These are phyloP conservation scores for Clausena lansium DNA, from an alignment of 345 rosid genomes.

Conservation along the genomic window DNA sequence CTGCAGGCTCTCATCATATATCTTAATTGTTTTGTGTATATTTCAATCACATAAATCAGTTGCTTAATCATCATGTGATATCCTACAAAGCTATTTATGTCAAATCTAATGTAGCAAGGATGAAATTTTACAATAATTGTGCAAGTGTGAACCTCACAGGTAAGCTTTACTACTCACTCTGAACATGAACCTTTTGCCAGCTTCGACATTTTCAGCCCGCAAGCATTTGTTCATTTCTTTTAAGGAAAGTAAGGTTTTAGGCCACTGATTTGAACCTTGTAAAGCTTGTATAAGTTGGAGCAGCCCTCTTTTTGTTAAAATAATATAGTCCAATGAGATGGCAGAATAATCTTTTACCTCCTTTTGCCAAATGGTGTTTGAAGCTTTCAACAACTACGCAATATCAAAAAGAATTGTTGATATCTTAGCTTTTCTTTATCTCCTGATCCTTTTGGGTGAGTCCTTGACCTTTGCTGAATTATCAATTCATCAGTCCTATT, in stretches of 20 bases:
- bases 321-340: slow-evolving; percentile 6
- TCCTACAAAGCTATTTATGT: not conserved
- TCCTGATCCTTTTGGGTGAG: not conserved
- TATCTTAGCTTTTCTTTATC: slow-evolving; percentile 18
- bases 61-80: slow-evolving; percentile 12
- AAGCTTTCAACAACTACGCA: slow-evolving; percentile 22
- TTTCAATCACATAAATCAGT: slow-evolving; percentile 1
- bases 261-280: slow-evolving; percentile 4
- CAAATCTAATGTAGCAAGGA: not conserved
- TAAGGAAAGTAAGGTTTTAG: not conserved
- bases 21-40: slow-evolving; percentile 32
- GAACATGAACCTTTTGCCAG: not conserved
- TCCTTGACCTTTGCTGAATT: slow-evolving; percentile 13
- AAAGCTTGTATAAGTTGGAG: slow-evolving; percentile 17
- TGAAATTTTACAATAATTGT: not conserved
- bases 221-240: slow-evolving; percentile 14
- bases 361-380: slow-evolving; percentile 17
- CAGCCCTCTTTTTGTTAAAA: slow-evolving; percentile 2
- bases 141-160: not conserved
- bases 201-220: slow-evolving; percentile 4
- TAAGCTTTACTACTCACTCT: not conserved
- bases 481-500: not conserved
- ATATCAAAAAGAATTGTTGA: not conserved
- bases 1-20: not conserved
- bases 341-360: slow-evolving; percentile 20